Percentiles rank a stretch among this genome's conserved stretches.
phyloP scores from a whole-genome alignment of 2,329 filamentous ascomycete species.

The Apiospora rasikravindrae region DNA sequence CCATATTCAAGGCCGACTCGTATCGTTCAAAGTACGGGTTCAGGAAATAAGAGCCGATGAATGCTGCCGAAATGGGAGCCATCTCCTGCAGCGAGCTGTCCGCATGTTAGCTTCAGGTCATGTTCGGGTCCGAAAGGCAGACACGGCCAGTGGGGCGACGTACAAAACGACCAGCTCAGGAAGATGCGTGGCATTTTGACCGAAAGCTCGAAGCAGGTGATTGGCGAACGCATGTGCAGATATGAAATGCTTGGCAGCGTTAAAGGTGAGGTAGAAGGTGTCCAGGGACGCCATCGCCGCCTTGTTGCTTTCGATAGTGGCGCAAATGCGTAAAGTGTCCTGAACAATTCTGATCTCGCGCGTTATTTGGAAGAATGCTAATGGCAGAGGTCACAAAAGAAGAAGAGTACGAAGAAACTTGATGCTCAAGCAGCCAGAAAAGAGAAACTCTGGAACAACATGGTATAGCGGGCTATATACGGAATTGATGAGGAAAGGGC shows the following conservation, averaged over 20 bases:
- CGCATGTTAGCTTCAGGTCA: constrained; percentile 21
- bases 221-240: constrained; percentile 72
- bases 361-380: neutral
- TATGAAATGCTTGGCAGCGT: constrained; percentile 78
- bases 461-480: neutral
- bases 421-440: neutral
- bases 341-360: neutral
- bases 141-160: constrained; percentile 36
- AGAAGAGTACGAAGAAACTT: neutral
- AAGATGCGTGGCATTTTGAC: constrained; percentile 50
- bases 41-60: constrained; percentile 83
- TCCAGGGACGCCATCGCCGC: constrained; percentile 59
- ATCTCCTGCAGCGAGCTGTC: constrained; percentile 85
- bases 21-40: constrained; percentile 77
- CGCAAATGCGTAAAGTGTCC: neutral
- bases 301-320: neutral
- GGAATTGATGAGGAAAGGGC: neutral
- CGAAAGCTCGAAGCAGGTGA: constrained; percentile 69
- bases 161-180: constrained; percentile 64
- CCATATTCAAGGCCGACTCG: constrained; percentile 72
- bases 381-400: neutral
- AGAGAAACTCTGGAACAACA: neutral
- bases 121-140: constrained; percentile 23
- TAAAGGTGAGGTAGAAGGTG: constrained; percentile 85
- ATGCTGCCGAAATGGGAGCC: constrained; percentile 81